Evolutionary conservation across 2,329 filamentous ascomycete genomes (phyloP), one percentile per base, ranked within the genome.

Genomic region (Bretziella fagacearum): DNA sequence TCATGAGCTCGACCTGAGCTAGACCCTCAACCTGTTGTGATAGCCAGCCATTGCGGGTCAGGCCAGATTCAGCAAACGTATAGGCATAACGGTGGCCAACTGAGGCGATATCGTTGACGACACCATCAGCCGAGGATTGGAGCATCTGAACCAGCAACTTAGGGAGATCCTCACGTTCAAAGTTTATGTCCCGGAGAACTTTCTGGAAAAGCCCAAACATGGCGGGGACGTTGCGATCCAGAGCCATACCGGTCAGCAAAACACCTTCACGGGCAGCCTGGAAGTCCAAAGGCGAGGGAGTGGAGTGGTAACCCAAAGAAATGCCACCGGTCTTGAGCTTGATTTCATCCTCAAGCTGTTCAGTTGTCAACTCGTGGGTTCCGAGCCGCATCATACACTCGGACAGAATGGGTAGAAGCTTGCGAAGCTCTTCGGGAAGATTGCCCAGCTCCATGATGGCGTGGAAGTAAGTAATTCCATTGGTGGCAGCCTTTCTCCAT

Each of bases 321-420:
- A 98, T 74, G 7, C 91, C 91, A 17, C 91, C 91, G 1, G 91
- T 96, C 65, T 93, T 93, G 25, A 96, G 71, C 62, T 96, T 96
- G 61, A 98, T 95, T 47, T 87, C 64, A 57, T 96, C 91, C 62
- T 98, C 91, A 44, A 96, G 74, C 60, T 95, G 79, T 60, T 95
- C 91, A 81, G 94, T 95, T 0, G 79, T 78, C 70, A 83, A 83
- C 51, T 79, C 74, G 55, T 81, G 82, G 2, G 89, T 98, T 11
- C 91, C 91, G 6, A 98, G 72, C 17, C 91, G 81, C 82, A 95
- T 91, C 52, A 98, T 79, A 30, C 83, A 79, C 58, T 94, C 87
- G 11, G 84, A 86, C 59, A 96, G 96, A 0, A 98, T 66, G 1
- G 91, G 91, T 41, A 96, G 74, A 49, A 96, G 68, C 55, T 84